These are phyloP conservation scores for Cladosporium sp. DNA, from an alignment of 2,329 filamentous ascomycete genomes.

Conservation along the genomic window DNA sequence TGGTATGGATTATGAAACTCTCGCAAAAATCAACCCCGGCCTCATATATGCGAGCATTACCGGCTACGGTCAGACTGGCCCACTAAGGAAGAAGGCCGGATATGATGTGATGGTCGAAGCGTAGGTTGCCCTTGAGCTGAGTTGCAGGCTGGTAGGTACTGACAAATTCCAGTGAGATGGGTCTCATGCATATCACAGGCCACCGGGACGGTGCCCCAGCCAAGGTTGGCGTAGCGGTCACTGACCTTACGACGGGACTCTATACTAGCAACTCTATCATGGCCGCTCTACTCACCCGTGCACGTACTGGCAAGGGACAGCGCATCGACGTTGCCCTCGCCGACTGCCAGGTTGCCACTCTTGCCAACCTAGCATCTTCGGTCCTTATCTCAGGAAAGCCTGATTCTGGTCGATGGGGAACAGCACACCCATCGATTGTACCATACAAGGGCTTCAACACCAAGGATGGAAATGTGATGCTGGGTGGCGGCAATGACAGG, in stretches of 20 bases:
- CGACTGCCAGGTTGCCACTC: conserved; percentile 89
- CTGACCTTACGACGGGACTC: conserved; percentile 87
- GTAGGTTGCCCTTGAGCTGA: conserved; percentile 22
- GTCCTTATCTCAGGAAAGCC: conserved; percentile 81
- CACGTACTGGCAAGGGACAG: conserved; percentile 73
- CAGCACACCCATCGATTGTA: conserved; percentile 96
- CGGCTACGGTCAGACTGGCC: conserved; percentile 92
- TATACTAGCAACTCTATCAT: conserved; percentile 96
- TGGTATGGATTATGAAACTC: conserved; percentile 75
- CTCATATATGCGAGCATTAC: conserved; percentile 96
- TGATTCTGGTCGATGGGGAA: conserved; percentile 90
- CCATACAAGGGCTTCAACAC: conserved; percentile 81
- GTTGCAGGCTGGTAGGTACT: conserved; percentile 6
- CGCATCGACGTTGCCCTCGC: conserved; percentile 88
- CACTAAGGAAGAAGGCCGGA: conserved; percentile 78
- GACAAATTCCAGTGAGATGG: conserved; percentile 61
- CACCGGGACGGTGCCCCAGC: conserved; percentile 82
- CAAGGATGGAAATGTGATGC: conserved; percentile 56
- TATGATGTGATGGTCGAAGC: conserved; percentile 99
- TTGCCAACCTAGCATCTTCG: conserved; percentile 93
- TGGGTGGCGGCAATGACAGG: conserved; percentile 61
- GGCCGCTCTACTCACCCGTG: conserved; percentile 78
- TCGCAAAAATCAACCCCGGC: conserved; percentile 74
- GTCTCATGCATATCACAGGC: conserved; percentile 97
- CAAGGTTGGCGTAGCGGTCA: conserved; percentile 96